Evolutionary conservation across 768 basidiomycete species (phyloP).

Genomic region (Mrakia frigida): DNA sequence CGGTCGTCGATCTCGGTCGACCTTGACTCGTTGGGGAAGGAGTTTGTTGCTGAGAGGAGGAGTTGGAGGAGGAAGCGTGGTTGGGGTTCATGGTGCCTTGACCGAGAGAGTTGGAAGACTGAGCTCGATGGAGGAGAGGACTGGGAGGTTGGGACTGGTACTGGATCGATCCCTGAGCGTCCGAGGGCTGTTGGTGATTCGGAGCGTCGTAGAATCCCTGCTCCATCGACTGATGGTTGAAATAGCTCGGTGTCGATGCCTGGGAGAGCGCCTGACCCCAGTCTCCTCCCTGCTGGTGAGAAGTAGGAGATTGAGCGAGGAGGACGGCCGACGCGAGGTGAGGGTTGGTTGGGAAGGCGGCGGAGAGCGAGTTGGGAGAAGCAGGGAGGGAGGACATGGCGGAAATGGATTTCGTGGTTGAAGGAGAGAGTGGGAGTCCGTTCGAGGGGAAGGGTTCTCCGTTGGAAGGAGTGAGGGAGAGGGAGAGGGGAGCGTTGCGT

Average conservation of each 20-base stretch:
- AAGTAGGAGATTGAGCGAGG: constrained; percentile 2
- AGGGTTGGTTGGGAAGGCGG: neutral
- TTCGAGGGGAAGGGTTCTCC: neutral
- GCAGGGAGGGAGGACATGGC: constrained; percentile 9
- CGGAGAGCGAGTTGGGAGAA: constrained; percentile 10
- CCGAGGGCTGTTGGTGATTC: neutral
- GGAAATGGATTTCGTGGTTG: constrained; percentile 5
- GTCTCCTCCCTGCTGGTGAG: neutral
- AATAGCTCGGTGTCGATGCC: neutral
- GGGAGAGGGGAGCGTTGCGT: neutral
- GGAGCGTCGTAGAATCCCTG: constrained; percentile 3
- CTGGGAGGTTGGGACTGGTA: constrained; percentile 1
- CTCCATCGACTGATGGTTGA: neutral
- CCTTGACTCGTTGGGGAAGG: constrained; percentile 9
- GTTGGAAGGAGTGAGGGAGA: neutral
- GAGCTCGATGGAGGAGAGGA: neutral
- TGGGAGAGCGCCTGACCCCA: neutral
- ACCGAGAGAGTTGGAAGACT: neutral
- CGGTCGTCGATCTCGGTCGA: constrained; percentile 6
- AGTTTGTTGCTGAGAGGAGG: constrained; percentile 6
- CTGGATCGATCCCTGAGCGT: neutral
- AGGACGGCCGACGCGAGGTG: neutral
- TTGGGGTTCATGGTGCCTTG: constrained; percentile 25
- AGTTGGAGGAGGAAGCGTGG: constrained; percentile 5
- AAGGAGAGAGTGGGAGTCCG: constrained; percentile 9